These are phyloP conservation scores for Stagonosporopsis cucurbitacearum DNA, from an alignment of 2,329 filamentous ascomycete species.

Conservation along the genomic window DNA sequence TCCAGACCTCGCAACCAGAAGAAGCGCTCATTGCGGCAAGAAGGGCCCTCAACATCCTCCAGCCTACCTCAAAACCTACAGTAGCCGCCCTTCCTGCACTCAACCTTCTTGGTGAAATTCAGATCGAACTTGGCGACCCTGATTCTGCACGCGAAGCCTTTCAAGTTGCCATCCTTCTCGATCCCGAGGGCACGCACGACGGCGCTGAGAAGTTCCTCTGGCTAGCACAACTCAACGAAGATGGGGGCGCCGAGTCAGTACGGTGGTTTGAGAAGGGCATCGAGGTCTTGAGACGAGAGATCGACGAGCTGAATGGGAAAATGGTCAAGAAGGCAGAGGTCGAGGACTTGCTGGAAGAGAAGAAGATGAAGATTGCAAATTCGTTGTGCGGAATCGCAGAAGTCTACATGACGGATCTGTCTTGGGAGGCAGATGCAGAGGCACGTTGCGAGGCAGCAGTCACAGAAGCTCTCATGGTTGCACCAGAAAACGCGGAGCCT, in stretches of 20 bases:
- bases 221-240: constrained; percentile 83
- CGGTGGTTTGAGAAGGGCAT: constrained; percentile 72
- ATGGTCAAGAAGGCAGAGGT: constrained; percentile 44
- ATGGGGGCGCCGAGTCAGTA: constrained; percentile 66
- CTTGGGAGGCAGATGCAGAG: constrained; percentile 89
- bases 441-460: constrained; percentile 84
- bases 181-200: constrained; percentile 80
- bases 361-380: constrained; percentile 81
- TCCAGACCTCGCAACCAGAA: constrained; percentile 65
- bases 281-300: constrained; percentile 72
- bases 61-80: constrained; percentile 47
- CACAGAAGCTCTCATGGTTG: constrained; percentile 86
- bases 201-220: constrained; percentile 94
- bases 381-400: constrained; percentile 94
- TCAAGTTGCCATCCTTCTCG: constrained; percentile 73
- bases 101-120: constrained; percentile 80
- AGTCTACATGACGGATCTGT: constrained; percentile 98
- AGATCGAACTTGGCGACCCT: constrained; percentile 81
- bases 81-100: constrained; percentile 68
- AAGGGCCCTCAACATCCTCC: constrained; percentile 59
- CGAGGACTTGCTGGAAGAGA: constrained; percentile 63
- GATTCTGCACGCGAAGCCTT: constrained; percentile 77
- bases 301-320: constrained; percentile 66
- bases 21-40: constrained; percentile 63
- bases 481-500: constrained; percentile 82